A percentile compares a stretch with the other conserved stretches of the same genome.
Conservation (phyloP, 148 eudicot species). For the Spergularia bocconei region DNA sequence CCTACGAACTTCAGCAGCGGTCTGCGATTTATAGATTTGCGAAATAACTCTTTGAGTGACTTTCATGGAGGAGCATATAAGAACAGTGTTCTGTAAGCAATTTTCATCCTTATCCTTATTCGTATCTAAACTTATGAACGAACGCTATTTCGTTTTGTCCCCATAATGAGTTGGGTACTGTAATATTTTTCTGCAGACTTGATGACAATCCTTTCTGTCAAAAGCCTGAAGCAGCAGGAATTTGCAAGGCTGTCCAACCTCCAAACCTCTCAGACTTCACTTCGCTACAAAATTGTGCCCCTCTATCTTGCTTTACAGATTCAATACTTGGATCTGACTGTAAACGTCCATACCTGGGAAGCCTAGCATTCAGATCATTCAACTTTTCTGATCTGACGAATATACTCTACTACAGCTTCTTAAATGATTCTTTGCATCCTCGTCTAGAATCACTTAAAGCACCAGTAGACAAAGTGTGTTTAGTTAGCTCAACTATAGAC, state of each 20-base stretch:
- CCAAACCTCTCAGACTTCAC: slow-evolving; percentile 17
- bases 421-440: slow-evolving; percentile 37
- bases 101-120: slow-evolving; percentile 4
- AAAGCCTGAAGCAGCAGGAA: slow-evolving; percentile 35
- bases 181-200: slow-evolving; percentile 44
- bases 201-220: slow-evolving; percentile 56
- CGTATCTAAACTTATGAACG: not conserved
- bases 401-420: slow-evolving; percentile 34
- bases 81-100: slow-evolving; percentile 36
- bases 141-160: not conserved
- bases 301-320: slow-evolving; percentile 41
- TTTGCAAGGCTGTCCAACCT: slow-evolving; percentile 36
- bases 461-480: slow-evolving; percentile 50
- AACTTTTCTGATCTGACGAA: slow-evolving; percentile 58
- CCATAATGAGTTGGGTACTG: not conserved
- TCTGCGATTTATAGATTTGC: slow-evolving; percentile 49
- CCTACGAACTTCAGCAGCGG: slow-evolving; percentile 38
- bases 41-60: slow-evolving; percentile 45
- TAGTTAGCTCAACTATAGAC: slow-evolving; percentile 41
- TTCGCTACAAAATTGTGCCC: slow-evolving; percentile 35
- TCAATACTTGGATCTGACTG: slow-evolving; percentile 43
- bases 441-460: slow-evolving; percentile 33
- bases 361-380: slow-evolving; percentile 46
- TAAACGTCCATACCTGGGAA: slow-evolving; percentile 58
- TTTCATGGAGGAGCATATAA: slow-evolving; percentile 31